Evolutionary conservation across 768 basidiomycete genomes (phyloP).

Genomic region (Pleurotus giganteus): DNA sequence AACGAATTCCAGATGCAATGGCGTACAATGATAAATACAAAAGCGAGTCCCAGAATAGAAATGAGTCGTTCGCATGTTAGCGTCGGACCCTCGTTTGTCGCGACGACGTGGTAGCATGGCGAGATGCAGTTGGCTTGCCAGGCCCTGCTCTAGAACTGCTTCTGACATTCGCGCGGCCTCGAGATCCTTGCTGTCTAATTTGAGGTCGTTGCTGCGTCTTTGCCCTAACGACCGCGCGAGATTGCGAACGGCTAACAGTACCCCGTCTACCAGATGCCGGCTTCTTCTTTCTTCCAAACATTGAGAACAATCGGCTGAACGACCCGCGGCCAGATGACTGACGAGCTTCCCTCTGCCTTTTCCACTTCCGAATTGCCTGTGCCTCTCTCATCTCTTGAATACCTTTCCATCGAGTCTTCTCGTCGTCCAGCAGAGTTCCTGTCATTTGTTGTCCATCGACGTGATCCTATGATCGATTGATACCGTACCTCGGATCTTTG

Average conservation of each 20-base stretch:
- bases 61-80: background rate
- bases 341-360: conserved; percentile 18
- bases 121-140: background rate
- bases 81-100: conserved; percentile 6
- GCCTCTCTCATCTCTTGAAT: conserved; percentile 72
- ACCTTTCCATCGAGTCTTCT: conserved; percentile 55
- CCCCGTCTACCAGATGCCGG: background rate
- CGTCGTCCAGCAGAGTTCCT: conserved; percentile 66
- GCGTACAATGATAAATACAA: background rate
- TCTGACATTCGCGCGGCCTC: background rate
- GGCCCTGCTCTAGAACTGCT: background rate
- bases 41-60: background rate
- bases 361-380: conserved; percentile 21
- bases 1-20: background rate
- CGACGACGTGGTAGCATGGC: conserved; percentile 5
- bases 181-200: background rate
- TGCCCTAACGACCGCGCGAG: conserved; percentile 4
- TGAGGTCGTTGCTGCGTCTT: conserved; percentile 6
- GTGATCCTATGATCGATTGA: background rate
- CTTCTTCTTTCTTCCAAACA: conserved; percentile 10
- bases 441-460: conserved; percentile 31
- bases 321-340: conserved; percentile 15
- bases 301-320: conserved; percentile 13
- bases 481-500: conserved; percentile 46
- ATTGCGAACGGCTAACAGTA: conserved; percentile 1